A percentile compares a stretch with the other conserved stretches of the same genome.
phyloP scores from a whole-genome alignment of 176 grass and related monocot genomes.

The maize (Zea mays) region Zm-B73-REFERENCE-NAM-5.0 NC_050104.1:159662001-159662500 shows the following conservation, averaged over 20 bases:
- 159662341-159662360: constrained; percentile 23
- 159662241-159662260: constrained; percentile 61
- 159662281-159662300: constrained; percentile 40
- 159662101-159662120: constrained; percentile 32
- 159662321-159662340: constrained; percentile 41
- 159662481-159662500: constrained; percentile 26
- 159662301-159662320: constrained; percentile 31
- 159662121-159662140: constrained; percentile 22
- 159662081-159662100: constrained; percentile 2
- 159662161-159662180: constrained; percentile 23
- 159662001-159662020: neutral
- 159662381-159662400: neutral
- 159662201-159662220: constrained; percentile 45
- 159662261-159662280: constrained; percentile 39
- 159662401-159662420: constrained; percentile 56
- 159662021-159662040: constrained; percentile 22
- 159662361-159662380: constrained; percentile 29
- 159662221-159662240: constrained; percentile 52
- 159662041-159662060: constrained; percentile 14
- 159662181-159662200: constrained; percentile 18
- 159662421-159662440: constrained; percentile 49
- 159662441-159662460: neutral
- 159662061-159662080: constrained; percentile 16
- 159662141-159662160: constrained; percentile 21
- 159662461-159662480: constrained; percentile 37